A percentile compares a stretch with the other conserved stretches of the same genome.
Evolutionary conservation across 202 grass and related monocot genomes (phyloP).

Genomic region (Dendrocalamus latiflorus): DNA sequence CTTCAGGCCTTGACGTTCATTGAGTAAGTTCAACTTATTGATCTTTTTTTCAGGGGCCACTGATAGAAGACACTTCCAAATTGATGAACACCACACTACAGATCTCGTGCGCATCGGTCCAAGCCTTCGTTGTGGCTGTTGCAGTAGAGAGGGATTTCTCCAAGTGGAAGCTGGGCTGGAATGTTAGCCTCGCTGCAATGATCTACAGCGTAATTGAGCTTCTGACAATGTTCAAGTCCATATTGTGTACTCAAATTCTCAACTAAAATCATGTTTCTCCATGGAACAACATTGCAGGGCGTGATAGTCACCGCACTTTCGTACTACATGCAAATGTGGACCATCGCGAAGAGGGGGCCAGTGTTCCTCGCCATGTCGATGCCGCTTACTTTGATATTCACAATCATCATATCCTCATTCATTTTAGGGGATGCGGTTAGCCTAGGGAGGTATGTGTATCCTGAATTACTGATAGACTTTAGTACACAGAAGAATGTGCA

Average conservation of each 20-base stretch:
- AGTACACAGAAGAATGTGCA: not conserved
- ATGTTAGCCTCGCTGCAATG: conserved; percentile 44
- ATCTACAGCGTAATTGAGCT: conserved; percentile 44
- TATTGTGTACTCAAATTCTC: not conserved
- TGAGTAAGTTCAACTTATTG: not conserved
- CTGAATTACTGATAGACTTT: not conserved
- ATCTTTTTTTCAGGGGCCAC: conserved; percentile 31
- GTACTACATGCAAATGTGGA: conserved; percentile 75
- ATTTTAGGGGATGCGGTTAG: conserved; percentile 60
- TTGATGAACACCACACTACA: conserved; percentile 64
- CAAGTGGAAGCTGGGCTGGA: conserved; percentile 68
- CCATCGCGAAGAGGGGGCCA: conserved; percentile 62
- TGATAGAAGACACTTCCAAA: conserved; percentile 75
- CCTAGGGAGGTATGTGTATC: conserved; percentile 46
- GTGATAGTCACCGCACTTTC: conserved; percentile 41
- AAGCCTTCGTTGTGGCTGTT: conserved; percentile 59
- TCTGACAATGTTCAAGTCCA: not conserved
- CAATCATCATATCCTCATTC: conserved; percentile 43
- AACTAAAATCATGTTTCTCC: not conserved
- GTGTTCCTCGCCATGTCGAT: conserved; percentile 68
- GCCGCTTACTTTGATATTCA: conserved; percentile 59
- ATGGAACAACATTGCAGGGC: conserved; percentile 38
- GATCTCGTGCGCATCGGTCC: conserved; percentile 62
- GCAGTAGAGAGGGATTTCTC: conserved; percentile 62
- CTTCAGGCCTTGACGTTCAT: not conserved